Evolutionary conservation across 2,329 filamentous ascomycete genomes (phyloP).

Genomic region (Acephala macrosclerotiorum): DNA sequence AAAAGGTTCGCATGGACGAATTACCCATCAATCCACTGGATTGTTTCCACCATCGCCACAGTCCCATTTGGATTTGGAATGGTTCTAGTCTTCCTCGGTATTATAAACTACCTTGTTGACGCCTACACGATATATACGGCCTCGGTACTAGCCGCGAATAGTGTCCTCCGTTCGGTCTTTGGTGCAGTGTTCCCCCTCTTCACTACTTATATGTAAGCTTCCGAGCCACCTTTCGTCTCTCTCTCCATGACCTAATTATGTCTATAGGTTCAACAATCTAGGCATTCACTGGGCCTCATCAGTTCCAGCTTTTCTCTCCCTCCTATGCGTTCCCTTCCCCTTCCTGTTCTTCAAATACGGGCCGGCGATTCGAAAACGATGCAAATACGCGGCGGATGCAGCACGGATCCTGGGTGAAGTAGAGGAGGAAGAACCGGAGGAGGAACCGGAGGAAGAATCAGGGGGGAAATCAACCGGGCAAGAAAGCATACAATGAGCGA

Average conservation of each 20-base stretch:
- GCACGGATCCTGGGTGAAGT: constrained; percentile 11
- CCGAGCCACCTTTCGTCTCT: constrained; percentile 53
- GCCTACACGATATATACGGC: constrained; percentile 77
- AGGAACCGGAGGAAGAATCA: no score
- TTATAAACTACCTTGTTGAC: constrained; percentile 74
- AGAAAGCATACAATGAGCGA: no score
- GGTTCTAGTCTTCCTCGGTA: constrained; percentile 68
- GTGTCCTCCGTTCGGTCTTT: constrained; percentile 75
- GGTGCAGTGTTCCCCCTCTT: constrained; percentile 77
- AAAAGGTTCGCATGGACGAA: constrained; percentile 60
- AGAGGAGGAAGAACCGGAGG: no score
- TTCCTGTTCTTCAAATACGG: constrained; percentile 81
- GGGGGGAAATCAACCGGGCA: no score
- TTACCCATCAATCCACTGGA: constrained; percentile 61
- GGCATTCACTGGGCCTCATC: constrained; percentile 80
- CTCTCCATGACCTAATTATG: constrained; percentile 62
- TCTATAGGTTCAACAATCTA: constrained; percentile 49
- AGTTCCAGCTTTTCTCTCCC: constrained; percentile 75
- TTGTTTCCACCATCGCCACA: constrained; percentile 54
- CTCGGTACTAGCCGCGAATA: constrained; percentile 76
- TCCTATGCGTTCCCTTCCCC: constrained; percentile 76
- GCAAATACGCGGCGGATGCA: constrained; percentile 73
- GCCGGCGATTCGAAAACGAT: constrained; percentile 64
- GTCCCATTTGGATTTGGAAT: constrained; percentile 52
- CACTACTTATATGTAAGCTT: constrained; percentile 57